Percentiles rank a stretch among this genome's conserved stretches.
Evolutionary conservation across 495 filamentous ascomycete genomes (phyloP).

Genomic region (Penicillium cosmopolitanum): DNA sequence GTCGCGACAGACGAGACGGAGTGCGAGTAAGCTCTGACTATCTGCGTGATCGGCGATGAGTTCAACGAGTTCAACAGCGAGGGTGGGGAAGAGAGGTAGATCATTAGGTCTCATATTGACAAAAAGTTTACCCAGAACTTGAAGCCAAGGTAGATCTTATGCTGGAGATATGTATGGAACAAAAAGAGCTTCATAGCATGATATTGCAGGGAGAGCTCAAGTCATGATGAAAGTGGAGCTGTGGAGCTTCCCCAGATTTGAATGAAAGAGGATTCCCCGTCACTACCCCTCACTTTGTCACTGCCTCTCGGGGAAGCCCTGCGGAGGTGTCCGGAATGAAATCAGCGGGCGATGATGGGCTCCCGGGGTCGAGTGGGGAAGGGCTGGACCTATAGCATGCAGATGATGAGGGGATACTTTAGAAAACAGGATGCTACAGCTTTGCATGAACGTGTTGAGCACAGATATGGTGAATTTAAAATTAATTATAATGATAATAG

Average conservation of each 20-base stretch:
- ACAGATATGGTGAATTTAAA: not conserved
- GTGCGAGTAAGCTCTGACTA: conserved; percentile 14
- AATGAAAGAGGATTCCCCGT: conserved; percentile 4
- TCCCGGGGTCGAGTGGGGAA: not conserved
- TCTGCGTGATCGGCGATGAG: conserved; percentile 22
- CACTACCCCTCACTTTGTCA: conserved; percentile 25
- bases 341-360: not conserved
- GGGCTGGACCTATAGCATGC: not conserved
- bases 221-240: conserved; percentile 14
- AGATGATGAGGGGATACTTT: not conserved
- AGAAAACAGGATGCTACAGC: not conserved
- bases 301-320: not conserved
- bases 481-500: not conserved
- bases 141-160: not conserved
- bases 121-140: not conserved
- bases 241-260: conserved; percentile 31
- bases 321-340: conserved; percentile 6
- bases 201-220: not conserved
- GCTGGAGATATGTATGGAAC: not conserved
- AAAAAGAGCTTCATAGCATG: conserved; percentile 1
- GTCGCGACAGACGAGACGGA: conserved; percentile 29
- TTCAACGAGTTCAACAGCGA: conserved; percentile 32
- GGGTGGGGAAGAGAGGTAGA: conserved; percentile 7
- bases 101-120: conserved; percentile 2
- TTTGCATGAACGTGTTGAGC: no score